Conservation (phyloP, 768 basidiomycete genomes). For the Rhizopogon salebrosus region DNA sequence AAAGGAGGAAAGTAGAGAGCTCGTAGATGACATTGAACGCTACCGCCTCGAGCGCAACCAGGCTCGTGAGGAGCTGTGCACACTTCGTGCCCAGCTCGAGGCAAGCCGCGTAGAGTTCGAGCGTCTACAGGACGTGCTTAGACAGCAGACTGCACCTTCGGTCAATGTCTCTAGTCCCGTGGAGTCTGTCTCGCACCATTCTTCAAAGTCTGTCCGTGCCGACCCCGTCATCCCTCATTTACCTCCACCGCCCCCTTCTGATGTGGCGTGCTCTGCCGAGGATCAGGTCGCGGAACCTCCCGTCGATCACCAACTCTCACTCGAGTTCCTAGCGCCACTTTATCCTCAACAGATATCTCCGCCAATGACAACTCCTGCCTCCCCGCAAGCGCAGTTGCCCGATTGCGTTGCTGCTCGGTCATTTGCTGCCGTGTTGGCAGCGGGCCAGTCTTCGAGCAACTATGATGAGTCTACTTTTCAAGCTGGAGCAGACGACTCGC, state of each 20-base stretch:
- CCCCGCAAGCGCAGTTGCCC: conserved; percentile 28
- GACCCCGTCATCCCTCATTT: neutral
- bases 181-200: conserved; percentile 4
- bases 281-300: conserved; percentile 1
- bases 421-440: conserved; percentile 26
- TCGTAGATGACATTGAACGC: conserved; percentile 29
- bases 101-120: conserved; percentile 28
- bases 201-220: conserved; percentile 3
- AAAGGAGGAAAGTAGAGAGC: conserved; percentile 32
- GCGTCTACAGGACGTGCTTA: conserved; percentile 24
- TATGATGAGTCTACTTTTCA: conserved; percentile 22
- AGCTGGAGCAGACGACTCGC: conserved; percentile 18
- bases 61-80: conserved; percentile 25
- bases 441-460: conserved; percentile 17
- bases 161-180: conserved; percentile 5
- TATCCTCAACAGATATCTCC: conserved; percentile 18
- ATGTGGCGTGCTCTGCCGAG: conserved; percentile 5
- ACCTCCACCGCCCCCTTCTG: conserved; percentile 1
- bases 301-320: conserved; percentile 10
- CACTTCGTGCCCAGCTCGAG: conserved; percentile 30
- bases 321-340: conserved; percentile 15
- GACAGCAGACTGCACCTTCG: neutral
- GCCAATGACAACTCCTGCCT: conserved; percentile 26
- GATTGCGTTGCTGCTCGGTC: conserved; percentile 31
- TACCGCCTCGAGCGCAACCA: conserved; percentile 32